Base-by-base conservation (phyloP, 805 yeast genomes). In the Priceomyces medius region DNA sequence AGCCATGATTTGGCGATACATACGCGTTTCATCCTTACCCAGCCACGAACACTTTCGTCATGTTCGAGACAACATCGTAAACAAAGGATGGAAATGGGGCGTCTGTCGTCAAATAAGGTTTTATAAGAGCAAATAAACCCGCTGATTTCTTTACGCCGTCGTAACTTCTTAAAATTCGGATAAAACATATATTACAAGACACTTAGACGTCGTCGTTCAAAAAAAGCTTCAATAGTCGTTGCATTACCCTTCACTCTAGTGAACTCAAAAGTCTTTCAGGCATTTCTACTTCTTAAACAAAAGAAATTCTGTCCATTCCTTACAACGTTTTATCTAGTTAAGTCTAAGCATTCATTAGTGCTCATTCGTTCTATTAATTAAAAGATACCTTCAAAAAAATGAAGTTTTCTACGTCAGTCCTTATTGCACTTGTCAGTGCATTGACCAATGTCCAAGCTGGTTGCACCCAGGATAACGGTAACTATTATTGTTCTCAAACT, bases 401-500 rank as follows among this genome's bases (percentile, higher is more conserved):
- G 65, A 57, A 55, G 45, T 51, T 60, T 48, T 35, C 57, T 38
- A 35, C 45, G 31, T 39, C 59, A n/a, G 48, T 55, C 35, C 43
- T 55, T 32, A 40, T 61, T 31, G 50, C 64, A 14, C 45, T 53
- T 20, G 51, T 59, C 17, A 44, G 59, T 12, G 33, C 56, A 7
- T 26, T 58, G 18, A 50, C 52, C 20, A 40, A 55, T 18, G 58
- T 49, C 16, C 49, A 53, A 24, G 61, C 68, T 35, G 61, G 54
- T 20, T 79, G 84, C 57, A 51, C 67, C 34, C 59, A 64, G 46
- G 75, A 73, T 31, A 76, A 66, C 49, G 96, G 97, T 53, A 88
- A 88, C 74, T 84, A 83, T 75, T 90, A 85, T 79, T 89, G 97
- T 71, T 66, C 77, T 50, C 66, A 79, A 49, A 86, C 86, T 39